Evolutionary conservation across 192 early-diverging fungal species (phyloP).

Genomic region (Umbelopsis sp.): DNA sequence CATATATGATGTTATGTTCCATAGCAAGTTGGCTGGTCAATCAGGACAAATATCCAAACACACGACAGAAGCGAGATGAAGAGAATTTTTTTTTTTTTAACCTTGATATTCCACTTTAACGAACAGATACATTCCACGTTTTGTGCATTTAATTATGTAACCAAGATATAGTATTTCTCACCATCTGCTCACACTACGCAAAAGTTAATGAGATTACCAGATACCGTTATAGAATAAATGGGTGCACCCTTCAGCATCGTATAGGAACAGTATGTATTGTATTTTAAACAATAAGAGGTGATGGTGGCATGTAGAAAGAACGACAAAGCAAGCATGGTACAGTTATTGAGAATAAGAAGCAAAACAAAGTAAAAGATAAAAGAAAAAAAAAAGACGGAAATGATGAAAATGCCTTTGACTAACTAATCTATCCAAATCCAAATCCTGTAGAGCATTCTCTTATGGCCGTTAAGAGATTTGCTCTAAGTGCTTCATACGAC

Average conservation of each 20-base stretch:
- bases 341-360: not conserved
- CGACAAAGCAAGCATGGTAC: not conserved
- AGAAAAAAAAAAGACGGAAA: not conserved
- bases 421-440: conserved; percentile 68
- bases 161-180: too few relatives aligned
- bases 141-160: too few relatives aligned
- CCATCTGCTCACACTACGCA: too few relatives aligned
- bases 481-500: conserved; percentile 84
- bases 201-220: too few relatives aligned
- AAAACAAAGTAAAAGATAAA: not conserved
- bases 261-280: not conserved
- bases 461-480: conserved; percentile 84
- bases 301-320: not conserved
- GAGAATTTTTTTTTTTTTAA: too few relatives aligned
- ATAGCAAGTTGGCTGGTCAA: too few relatives aligned
- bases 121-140: too few relatives aligned
- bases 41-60: too few relatives aligned
- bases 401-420: not conserved
- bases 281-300: not conserved
- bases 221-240: too few relatives aligned
- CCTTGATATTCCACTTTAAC: too few relatives aligned
- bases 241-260: not conserved
- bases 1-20: too few relatives aligned
- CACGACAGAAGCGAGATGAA: too few relatives aligned
- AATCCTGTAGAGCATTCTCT: conserved; percentile 93